Conservation (phyloP, 2,329 filamentous ascomycete species). For the Emydomyces testavorans region DNA sequence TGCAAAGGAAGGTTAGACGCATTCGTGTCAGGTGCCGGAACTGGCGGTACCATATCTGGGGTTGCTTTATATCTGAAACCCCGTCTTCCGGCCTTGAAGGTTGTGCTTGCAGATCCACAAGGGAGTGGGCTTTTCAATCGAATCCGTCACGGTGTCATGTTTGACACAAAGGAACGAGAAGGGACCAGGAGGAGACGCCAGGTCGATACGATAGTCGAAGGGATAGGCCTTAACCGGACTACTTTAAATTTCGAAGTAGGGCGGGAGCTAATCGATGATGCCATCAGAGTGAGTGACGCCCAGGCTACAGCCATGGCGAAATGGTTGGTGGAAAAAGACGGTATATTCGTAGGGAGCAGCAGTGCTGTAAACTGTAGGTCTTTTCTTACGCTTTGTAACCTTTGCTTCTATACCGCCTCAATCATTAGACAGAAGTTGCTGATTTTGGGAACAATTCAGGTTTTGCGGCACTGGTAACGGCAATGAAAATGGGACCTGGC, state of each 20-base stretch:
- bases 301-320: conserved; percentile 91
- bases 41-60: conserved; percentile 84
- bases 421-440: not conserved
- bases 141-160: conserved; percentile 90
- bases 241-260: conserved; percentile 88
- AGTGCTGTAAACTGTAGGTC: conserved; percentile 82
- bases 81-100: conserved; percentile 48
- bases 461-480: conserved; percentile 39
- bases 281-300: conserved; percentile 73
- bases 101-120: conserved; percentile 86
- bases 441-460: conserved; percentile 25
- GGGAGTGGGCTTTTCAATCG: conserved; percentile 90
- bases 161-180: conserved; percentile 75
- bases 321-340: conserved; percentile 91
- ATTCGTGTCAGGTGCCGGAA: conserved; percentile 88
- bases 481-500: conserved; percentile 37
- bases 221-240: conserved; percentile 88
- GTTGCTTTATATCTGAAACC: conserved; percentile 76
- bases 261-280: conserved; percentile 76
- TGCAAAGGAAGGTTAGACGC: conserved; percentile 64
- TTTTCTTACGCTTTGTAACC: not conserved
- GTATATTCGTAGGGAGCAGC: conserved; percentile 86
- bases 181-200: conserved; percentile 80
- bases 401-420: not conserved
- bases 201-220: conserved; percentile 92